Conservation (phyloP, 495 filamentous ascomycete species). For the Penicillium paxilli region DNA sequence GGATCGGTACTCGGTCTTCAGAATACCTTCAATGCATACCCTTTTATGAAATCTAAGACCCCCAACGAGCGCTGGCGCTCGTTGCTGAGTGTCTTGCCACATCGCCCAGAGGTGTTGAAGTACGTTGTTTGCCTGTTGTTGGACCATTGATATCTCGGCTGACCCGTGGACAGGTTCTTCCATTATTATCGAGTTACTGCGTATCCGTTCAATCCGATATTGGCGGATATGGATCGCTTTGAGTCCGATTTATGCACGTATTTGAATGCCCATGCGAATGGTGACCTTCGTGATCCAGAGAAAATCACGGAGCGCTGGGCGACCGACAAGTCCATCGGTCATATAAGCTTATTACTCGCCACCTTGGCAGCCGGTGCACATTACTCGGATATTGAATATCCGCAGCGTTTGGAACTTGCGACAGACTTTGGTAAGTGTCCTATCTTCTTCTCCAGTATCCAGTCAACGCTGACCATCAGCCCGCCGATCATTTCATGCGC, state of each 20-base stretch:
- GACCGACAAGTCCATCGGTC: slow-evolving; percentile 34
- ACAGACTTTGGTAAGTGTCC: slow-evolving; percentile 33
- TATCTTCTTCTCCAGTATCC: background rate
- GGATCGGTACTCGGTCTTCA: slow-evolving; percentile 65
- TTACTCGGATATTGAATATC: slow-evolving; percentile 43
- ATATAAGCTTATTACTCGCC: slow-evolving; percentile 46
- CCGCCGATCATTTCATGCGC: slow-evolving; percentile 35
- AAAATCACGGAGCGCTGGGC: slow-evolving; percentile 31
- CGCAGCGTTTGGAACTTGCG: slow-evolving; percentile 26
- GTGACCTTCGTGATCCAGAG: slow-evolving; percentile 20
- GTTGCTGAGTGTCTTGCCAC: slow-evolving; percentile 29
- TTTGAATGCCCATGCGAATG: slow-evolving; percentile 37
- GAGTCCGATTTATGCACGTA: slow-evolving; percentile 48
- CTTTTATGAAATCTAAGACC: slow-evolving; percentile 49
- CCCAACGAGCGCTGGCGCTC: slow-evolving; percentile 29
- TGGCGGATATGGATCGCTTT: slow-evolving; percentile 48
- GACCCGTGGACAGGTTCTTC: slow-evolving; percentile 39
- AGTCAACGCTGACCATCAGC: slow-evolving; percentile 11
- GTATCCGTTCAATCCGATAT: slow-evolving; percentile 52
- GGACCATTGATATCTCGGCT: background rate
- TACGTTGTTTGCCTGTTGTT: slow-evolving; percentile 5
- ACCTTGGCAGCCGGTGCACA: slow-evolving; percentile 53
- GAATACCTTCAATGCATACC: slow-evolving; percentile 70
- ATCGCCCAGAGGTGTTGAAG: slow-evolving; percentile 34
- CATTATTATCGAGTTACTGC: slow-evolving; percentile 48